Percentiles rank a stretch among this genome's conserved stretches.
Conservation (phyloP, 31 red algal species). For the Asparagopsis taxiformis region DNA sequence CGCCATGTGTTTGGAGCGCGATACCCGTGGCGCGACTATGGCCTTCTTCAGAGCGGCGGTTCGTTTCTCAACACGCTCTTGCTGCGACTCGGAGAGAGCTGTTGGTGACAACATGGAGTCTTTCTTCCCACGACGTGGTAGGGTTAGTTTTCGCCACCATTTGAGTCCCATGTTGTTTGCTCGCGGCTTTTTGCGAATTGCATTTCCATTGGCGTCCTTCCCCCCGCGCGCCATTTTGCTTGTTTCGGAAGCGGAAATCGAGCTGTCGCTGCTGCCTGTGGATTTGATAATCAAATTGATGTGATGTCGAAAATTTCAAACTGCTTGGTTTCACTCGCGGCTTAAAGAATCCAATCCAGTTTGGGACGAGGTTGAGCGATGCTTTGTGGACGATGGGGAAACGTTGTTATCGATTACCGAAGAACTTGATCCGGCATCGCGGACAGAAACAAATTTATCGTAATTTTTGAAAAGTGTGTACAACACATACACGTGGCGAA, state of each 20-base stretch:
- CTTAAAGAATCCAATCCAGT: constrained; percentile 63
- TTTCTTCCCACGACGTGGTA: constrained; percentile 76
- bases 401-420: constrained; percentile 70
- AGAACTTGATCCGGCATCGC: no score
- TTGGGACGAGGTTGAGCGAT: constrained; percentile 28
- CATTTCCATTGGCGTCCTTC: background rate
- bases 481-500: no score
- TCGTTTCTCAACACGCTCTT: constrained; percentile 20
- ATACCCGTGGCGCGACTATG: constrained; percentile 32
- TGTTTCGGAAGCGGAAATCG: no score
- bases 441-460: no score
- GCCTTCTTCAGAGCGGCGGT: constrained; percentile 35
- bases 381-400: constrained; percentile 58
- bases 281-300: constrained; percentile 46
- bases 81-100: constrained; percentile 28
- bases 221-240: background rate
- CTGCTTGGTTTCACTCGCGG: constrained; percentile 43
- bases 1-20: constrained; percentile 32
- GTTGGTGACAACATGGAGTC: constrained; percentile 52
- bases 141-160: constrained; percentile 72
- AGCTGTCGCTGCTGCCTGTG: constrained; percentile 38
- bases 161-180: constrained; percentile 29
- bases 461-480: no score
- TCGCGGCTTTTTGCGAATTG: constrained; percentile 48
- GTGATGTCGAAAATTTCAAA: constrained; percentile 55